Percentiles rank a stretch among this genome's conserved stretches.
Conservation (phyloP, 2,329 filamentous ascomycete genomes). For the Metarhizium guizhouense region DNA sequence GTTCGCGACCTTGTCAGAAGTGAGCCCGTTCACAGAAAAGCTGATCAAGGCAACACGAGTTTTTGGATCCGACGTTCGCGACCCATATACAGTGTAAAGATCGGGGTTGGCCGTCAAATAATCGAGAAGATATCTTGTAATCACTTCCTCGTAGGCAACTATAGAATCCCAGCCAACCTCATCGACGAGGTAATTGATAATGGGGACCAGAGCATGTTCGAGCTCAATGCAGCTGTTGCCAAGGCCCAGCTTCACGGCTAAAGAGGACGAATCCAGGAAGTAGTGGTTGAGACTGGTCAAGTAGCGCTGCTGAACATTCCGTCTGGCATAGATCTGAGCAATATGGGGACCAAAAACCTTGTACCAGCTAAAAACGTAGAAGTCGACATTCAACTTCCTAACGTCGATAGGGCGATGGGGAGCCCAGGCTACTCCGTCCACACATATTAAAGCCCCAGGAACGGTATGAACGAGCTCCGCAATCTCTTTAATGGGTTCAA, state of each 20-base stretch:
- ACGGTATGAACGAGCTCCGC: slow-evolving; percentile 1
- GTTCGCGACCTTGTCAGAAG: slow-evolving; percentile 50
- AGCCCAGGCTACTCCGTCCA: slow-evolving; percentile 70
- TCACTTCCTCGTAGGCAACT: slow-evolving; percentile 46
- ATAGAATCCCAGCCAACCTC: slow-evolving; percentile 41
- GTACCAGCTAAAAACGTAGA: slow-evolving; percentile 73
- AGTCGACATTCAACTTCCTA: slow-evolving; percentile 57
- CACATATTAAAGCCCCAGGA: slow-evolving; percentile 49
- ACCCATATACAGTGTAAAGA: slow-evolving; percentile 22
- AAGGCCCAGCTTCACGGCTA: slow-evolving; percentile 60
- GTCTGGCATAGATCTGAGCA: slow-evolving; percentile 58
- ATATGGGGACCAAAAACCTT: slow-evolving; percentile 75
- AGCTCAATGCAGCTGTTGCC: slow-evolving; percentile 66
- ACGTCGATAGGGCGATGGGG: slow-evolving; percentile 66
- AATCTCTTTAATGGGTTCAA: slow-evolving; percentile 41
- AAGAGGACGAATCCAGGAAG: slow-evolving; percentile 52
- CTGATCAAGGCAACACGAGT: slow-evolving; percentile 57
- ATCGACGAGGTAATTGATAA: slow-evolving; percentile 50
- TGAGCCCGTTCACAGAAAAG: slow-evolving; percentile 51
- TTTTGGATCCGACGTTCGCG: slow-evolving; percentile 2
- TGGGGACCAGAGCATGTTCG: slow-evolving; percentile 49
- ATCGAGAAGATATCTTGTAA: slow-evolving; percentile 50
- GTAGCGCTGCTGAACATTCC: slow-evolving; percentile 39
- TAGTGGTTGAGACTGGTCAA: slow-evolving; percentile 53
- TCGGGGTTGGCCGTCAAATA: slow-evolving; percentile 48